Percentiles rank a stretch among this genome's conserved stretches.
These are phyloP conservation scores for Smallanthus sonchifolius DNA, from an alignment of 129 eudicot species.

Conservation along the genomic window DNA sequence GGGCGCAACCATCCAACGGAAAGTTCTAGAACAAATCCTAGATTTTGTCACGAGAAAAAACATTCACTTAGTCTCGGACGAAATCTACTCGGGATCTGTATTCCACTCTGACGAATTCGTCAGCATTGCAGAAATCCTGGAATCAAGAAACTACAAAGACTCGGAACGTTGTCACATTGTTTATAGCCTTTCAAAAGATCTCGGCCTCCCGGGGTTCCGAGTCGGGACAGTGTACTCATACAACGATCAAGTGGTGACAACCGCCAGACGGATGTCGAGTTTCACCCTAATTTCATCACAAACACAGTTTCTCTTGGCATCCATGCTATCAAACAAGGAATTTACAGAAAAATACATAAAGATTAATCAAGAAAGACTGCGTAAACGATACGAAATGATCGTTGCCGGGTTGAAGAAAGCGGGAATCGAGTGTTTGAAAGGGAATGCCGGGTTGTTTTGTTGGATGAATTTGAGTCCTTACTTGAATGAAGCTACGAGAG, in stretches of 20 bases:
- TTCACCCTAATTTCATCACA: conserved; percentile 88
- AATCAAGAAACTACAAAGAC: conserved; percentile 46
- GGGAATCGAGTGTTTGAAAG: conserved; percentile 71
- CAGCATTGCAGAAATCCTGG: conserved; percentile 75
- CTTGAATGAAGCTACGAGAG: conserved; percentile 42
- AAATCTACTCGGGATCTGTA: conserved; percentile 90
- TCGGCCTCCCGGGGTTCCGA: conserved; percentile 88
- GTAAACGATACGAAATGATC: conserved; percentile 54
- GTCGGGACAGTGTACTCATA: conserved; percentile 83
- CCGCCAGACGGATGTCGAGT: conserved; percentile 94
- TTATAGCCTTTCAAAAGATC: conserved; percentile 83
- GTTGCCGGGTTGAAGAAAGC: conserved; percentile 57
- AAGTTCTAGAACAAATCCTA: conserved; percentile 54
- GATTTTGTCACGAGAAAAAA: conserved; percentile 56
- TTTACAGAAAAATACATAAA: conserved; percentile 61
- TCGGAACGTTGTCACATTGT: conserved; percentile 86
- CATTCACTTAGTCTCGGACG: conserved; percentile 84
- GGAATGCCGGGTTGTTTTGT: conserved; percentile 90
- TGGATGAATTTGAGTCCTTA: conserved; percentile 85
- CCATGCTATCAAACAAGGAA: conserved; percentile 60
- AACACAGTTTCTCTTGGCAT: conserved; percentile 72
- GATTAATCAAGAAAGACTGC: conserved; percentile 62
- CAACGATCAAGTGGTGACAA: conserved; percentile 71
- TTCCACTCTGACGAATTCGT: conserved; percentile 59
- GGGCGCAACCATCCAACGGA: conserved; percentile 71